Base-by-base conservation (phyloP, 345 rosid species). In the Salix viminalis region DNA sequence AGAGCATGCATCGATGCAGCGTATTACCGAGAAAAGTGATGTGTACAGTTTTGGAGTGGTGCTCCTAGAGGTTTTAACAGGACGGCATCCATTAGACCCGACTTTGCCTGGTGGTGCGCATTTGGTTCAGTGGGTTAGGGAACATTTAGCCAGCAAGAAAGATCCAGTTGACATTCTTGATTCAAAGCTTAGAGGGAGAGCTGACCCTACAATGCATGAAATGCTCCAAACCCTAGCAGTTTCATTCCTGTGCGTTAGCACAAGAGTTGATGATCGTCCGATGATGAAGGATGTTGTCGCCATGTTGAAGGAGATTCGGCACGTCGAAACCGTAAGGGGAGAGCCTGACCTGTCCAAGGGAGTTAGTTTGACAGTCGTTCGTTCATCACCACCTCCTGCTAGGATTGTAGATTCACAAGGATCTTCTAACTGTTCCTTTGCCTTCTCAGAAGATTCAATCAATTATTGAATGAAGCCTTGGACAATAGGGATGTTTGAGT, bases 61-160 rank as follows among this genome's bases (percentile, higher is more conserved):
- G 41, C 69, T 96, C 12, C 76, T 96, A 10, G 99, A 96, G 84
- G 91, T 93, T 26, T 81, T 93, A 76, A 91, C 96, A 24, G 98
- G 98, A 58, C 89, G 93, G 80, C 99, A 95, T 78, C 99, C 99
- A 34, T 71, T 95, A 41, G 98, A 95, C 76, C 97, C 99, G 75
- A 88, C 89, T 60, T 82, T 95, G 79, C 90, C 97, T 0, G 91
- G 93, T 21, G 94, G 97, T 73, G 90, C 93, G 75, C 85, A 87
- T 76, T 78, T 93, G 87, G 96, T 90, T 71, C 96, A 93, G 66
- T 95, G 99, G 99, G 96, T 88, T 13, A 84, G 88, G 65, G 98
- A 90, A 77, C 97, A 91, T 77, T 83, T 90, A 54, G 88, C 90
- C n/a, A 86, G 84, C 69, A 89, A 85, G 79, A 85, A 76, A 76